phyloP scores from a whole-genome alignment of 179 eudicot species.

The Actinidia arguta region DNA sequence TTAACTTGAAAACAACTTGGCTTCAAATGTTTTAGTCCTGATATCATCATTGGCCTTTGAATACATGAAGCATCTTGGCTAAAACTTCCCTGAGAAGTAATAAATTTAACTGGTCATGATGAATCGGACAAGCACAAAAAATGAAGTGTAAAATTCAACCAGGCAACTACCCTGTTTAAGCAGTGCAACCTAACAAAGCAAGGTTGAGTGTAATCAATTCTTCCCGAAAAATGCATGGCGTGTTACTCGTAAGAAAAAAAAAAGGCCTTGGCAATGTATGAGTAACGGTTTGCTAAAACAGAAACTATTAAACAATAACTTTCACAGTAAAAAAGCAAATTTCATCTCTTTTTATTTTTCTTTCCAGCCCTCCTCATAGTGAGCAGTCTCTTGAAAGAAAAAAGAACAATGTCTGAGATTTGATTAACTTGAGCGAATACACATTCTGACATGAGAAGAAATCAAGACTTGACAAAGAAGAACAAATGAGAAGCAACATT shows the following conservation, averaged over 20 bases:
- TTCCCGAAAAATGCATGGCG: neutral
- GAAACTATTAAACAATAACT: neutral
- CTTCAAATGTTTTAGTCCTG: conserved; percentile 10
- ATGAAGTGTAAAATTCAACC: neutral
- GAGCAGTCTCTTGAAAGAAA: neutral
- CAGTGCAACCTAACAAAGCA: neutral
- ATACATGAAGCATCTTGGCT: conserved; percentile 13
- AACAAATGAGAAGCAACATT: no score
- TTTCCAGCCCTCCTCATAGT: conserved; percentile 2
- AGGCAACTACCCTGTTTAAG: neutral
- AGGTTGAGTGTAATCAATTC: neutral
- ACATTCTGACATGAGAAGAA: neutral
- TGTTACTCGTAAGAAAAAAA: neutral
- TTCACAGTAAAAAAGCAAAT: conserved; percentile 8
- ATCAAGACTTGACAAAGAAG: neutral
- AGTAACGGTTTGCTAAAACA: neutral
- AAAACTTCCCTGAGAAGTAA: conserved; percentile 21
- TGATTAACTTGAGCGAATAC: neutral
- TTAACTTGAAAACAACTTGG: conserved; percentile 12
- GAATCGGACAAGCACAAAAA: neutral
- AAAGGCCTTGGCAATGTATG: neutral
- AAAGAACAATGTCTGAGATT: neutral
- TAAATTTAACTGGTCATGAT: neutral
- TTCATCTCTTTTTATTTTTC: neutral
- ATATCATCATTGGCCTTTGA: conserved; percentile 21